These are phyloP conservation scores for Simplicillium sp. DNA, from an alignment of 2,329 filamentous ascomycete genomes.

Conservation along the genomic window DNA sequence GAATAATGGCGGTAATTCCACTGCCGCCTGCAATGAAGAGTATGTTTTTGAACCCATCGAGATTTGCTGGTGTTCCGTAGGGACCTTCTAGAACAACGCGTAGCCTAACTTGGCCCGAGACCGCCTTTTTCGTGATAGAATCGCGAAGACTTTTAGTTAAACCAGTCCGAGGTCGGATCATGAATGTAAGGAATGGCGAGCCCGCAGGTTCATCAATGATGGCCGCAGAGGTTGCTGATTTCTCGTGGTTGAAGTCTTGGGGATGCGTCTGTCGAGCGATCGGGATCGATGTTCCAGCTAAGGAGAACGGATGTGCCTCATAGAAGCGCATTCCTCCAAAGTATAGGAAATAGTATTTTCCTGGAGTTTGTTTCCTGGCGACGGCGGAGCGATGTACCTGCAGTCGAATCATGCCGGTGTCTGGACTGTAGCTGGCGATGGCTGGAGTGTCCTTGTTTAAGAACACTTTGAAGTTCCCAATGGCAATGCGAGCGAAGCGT, in stretches of 20 bases:
- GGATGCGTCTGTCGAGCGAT: neutral
- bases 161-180: conserved; percentile 25
- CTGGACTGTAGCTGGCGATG: conserved; percentile 19
- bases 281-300: conserved; percentile 14
- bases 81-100: conserved; percentile 25
- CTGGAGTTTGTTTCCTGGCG: conserved; percentile 19
- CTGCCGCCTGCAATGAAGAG: conserved; percentile 27
- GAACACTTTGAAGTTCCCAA: conserved; percentile 17
- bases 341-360: conserved; percentile 30
- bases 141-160: conserved; percentile 22
- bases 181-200: conserved; percentile 18
- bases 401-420: conserved; percentile 25
- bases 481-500: conserved; percentile 26
- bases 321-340: conserved; percentile 23
- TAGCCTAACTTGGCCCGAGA: conserved; percentile 9
- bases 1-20: conserved; percentile 23
- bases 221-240: conserved; percentile 9
- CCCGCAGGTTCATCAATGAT: conserved; percentile 3
- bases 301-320: conserved; percentile 33
- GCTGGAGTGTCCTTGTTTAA: conserved; percentile 20
- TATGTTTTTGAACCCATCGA: conserved; percentile 19
- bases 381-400: conserved; percentile 19
- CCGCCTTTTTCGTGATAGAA: conserved; percentile 8
- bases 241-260: conserved; percentile 6
- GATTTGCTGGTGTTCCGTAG: conserved; percentile 21